Evolutionary conservation across 2,329 filamentous ascomycete genomes (phyloP), one percentile per base, ranked within the genome.

Genomic region (Neocucurbitaria cava): DNA sequence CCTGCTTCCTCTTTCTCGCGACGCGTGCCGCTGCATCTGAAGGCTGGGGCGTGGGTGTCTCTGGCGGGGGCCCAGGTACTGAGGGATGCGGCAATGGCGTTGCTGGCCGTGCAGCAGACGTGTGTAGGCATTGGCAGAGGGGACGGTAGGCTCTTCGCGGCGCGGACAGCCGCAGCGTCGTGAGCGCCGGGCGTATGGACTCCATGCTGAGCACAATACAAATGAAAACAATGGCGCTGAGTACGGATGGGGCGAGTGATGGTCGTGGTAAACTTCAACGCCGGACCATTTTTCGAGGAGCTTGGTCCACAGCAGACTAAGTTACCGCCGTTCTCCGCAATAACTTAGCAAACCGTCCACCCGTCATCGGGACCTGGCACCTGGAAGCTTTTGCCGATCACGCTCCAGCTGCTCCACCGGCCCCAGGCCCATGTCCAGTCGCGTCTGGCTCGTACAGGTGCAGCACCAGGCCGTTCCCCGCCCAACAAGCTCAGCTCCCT

Each of bases 1-100:
- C 79, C 67, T 85, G 82, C 58, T 80, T 77, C 55, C 76, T 74
- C 62, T 82, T 82, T 48, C 81, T 71, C 28, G 78, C 79, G 15
- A 83, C 68, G 17, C 79, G 73, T 35, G 81, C 79, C 47, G 79
- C 74, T 26, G 82, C 78, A 52, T 80, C 78, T 15, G 81, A 76
- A 7, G 79, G 71, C 3, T 77, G 65, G 5, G 83, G 79, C 44
- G 79, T 76, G 15, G 86, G 86, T 18, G 83, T 79, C 61, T 80
- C 80, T 3, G 86, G 86, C 33, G 86, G 86, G 47, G 85, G 85
- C 3, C 85, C 85, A 44, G 84, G 79, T 10, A 85, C 81, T 10
- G 83, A 86, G 49, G 85, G 79, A 58, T 80, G 78, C 6, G 84
- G 81, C 52, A 87, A 78, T 13, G 85, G 84, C 44, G 82, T 82